phyloP scores from a whole-genome alignment of 495 filamentous ascomycete species.

The Aspergillus baeticus region DNA sequence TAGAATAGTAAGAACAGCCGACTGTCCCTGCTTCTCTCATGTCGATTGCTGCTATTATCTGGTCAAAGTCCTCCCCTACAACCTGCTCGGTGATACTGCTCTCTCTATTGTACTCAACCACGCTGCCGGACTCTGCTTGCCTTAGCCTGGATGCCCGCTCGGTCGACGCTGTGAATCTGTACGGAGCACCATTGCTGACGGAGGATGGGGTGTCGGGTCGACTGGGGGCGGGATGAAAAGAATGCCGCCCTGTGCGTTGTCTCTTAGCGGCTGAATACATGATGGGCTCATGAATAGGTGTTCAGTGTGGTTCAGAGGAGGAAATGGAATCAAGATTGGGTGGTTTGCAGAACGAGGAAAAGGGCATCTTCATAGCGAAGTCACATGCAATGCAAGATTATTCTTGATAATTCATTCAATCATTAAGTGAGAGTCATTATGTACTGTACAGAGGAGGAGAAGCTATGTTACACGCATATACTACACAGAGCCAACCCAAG shows the following conservation, averaged over 20 bases:
- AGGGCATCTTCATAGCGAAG: not conserved
- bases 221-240: constrained; percentile 9
- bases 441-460: constrained; percentile 22
- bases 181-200: not conserved
- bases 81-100: not conserved
- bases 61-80: constrained; percentile 59
- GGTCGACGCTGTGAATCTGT: not conserved
- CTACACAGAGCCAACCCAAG: not conserved
- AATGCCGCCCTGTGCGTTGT: constrained; percentile 16
- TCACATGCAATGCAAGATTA: not conserved
- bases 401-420: not conserved
- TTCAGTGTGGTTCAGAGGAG: not conserved
- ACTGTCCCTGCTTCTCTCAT: constrained; percentile 68
- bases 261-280: constrained; percentile 26
- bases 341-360: not conserved
- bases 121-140: not conserved
- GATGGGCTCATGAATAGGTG: not conserved
- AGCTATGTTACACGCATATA: constrained; percentile 16
- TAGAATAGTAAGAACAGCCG: constrained; percentile 86
- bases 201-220: constrained; percentile 14
- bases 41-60: constrained; percentile 85
- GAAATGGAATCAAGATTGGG: too few species aligned
- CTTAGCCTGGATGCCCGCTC: constrained; percentile 1
- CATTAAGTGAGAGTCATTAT: not conserved
- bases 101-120: not conserved